A percentile compares a stretch with the other conserved stretches of the same genome.
Evolutionary conservation across 2,329 filamentous ascomycete genomes (phyloP).

Genomic region (Neobulgaria alba): DNA sequence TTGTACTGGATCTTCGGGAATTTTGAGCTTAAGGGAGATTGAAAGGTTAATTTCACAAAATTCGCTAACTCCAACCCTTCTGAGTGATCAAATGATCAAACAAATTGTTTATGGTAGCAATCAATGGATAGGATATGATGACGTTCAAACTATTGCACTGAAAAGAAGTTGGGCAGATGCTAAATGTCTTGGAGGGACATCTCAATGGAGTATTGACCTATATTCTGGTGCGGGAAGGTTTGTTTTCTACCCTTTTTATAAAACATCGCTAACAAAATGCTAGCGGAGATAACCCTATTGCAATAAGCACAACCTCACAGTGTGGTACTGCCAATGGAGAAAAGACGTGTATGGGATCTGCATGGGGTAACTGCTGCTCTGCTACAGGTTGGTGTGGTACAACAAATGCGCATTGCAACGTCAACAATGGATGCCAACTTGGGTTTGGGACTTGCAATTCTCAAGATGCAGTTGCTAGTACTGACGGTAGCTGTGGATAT

Average conservation of each 20-base stretch:
- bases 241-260: not conserved
- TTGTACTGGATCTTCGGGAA: not conserved
- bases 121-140: constrained; percentile 1
- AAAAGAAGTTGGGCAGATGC: not conserved
- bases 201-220: not conserved
- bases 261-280: not conserved
- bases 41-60: not conserved
- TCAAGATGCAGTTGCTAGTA: not conserved
- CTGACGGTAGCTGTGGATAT: not conserved
- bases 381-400: not conserved
- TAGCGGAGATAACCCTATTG: not conserved
- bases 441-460: not conserved
- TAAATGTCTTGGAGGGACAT: not conserved
- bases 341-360: not conserved
- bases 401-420: not conserved
- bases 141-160: not conserved
- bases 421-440: not conserved
- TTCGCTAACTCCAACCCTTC: not conserved
- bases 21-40: not conserved
- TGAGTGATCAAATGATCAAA: not conserved
- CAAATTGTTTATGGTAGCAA: not conserved
- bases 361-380: not conserved
- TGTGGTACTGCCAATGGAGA: not conserved
- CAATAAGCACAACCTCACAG: not conserved
- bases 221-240: not conserved